These are phyloP conservation scores for Vigna trinervia DNA, from an alignment of 306 rosid species.

Conservation along the genomic window DNA sequence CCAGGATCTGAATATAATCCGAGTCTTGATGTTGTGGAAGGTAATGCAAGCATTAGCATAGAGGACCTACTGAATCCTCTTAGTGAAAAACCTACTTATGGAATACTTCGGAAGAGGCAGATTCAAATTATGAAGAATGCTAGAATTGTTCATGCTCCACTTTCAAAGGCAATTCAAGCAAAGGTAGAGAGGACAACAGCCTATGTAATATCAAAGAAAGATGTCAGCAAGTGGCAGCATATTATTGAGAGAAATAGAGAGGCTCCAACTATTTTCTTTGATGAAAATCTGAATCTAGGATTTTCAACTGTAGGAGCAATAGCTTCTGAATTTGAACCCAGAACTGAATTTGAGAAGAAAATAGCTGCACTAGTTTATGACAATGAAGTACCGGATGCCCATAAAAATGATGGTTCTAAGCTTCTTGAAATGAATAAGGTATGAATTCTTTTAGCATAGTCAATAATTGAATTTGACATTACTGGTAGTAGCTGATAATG, in stretches of 20 bases:
- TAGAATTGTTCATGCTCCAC: conserved; percentile 62
- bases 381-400: conserved; percentile 75
- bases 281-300: conserved; percentile 65
- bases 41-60: conserved; percentile 65
- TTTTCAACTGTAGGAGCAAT: conserved; percentile 90
- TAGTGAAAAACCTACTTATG: conserved; percentile 61
- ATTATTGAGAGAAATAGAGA: conserved; percentile 81
- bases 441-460: conserved; percentile 17
- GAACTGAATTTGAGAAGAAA: conserved; percentile 87
- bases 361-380: conserved; percentile 71
- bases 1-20: conserved; percentile 93
- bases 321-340: conserved; percentile 87
- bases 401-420: conserved; percentile 76
- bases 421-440: conserved; percentile 90
- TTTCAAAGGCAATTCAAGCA: conserved; percentile 64
- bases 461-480: conserved; percentile 13
- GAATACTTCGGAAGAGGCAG: conserved; percentile 64
- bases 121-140: conserved; percentile 57
- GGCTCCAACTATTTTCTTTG: conserved; percentile 72
- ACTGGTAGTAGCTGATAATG: neutral
- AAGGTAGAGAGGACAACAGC: conserved; percentile 76
- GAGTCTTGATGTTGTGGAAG: conserved; percentile 74
- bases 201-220: conserved; percentile 64
- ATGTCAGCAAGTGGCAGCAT: conserved; percentile 74
- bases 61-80: conserved; percentile 73